Evolutionary conservation across 139 green algal species (phyloP), one percentile per base, ranked within the genome.

Genomic region (Eudorina sp.): DNA sequence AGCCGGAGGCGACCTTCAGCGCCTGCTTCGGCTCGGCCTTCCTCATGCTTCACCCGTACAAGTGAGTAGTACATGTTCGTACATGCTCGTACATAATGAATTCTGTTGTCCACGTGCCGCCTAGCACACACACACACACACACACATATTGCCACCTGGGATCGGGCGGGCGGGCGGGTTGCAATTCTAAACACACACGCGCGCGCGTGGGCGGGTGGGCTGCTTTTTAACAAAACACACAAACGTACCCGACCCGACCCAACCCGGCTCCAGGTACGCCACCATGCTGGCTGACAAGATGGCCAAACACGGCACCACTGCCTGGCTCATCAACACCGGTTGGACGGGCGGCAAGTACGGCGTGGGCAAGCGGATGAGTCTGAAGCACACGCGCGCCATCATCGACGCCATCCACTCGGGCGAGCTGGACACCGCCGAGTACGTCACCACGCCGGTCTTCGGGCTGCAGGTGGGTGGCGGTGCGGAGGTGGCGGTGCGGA

Each of bases 401-500:
- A 95, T 99, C 75, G 94, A 99, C 88, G 97, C 98, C 72, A 99
- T 99, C 83, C 98, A 99, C 93, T 92, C 53, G 72, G 98, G 98
- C 13, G 94, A 96, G 74, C 94, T 99, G 55, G 46, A 76, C 1
- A 45, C 82, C 0, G 94, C 89, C 7, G 85, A 96, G 43, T 96
- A 88, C 79, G 77, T 83, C 9, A 86, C 78, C 45, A 97, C 95
- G 53, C 94, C 95, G 48, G 90, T 99, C 55, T 99, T 99, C 89
- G 88, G 92, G 43, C 93, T 99, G 62, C 76, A 96, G 83, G 95
- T 98, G 78, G 0, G 87, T 46, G n/a, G n/a, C n/a, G n/a, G n/a
- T n/a, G n/a, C n/a, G n/a, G n/a, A n/a, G n/a, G n/a, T n/a, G n/a
- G n/a, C n/a, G n/a, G n/a, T n/a, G n/a, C n/a, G n/a, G n/a, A n/a